Percentiles rank a stretch among this genome's conserved stretches.
Conservation (phyloP, 2,329 filamentous ascomycete genomes). For the Trichoderma harzianum region DNA sequence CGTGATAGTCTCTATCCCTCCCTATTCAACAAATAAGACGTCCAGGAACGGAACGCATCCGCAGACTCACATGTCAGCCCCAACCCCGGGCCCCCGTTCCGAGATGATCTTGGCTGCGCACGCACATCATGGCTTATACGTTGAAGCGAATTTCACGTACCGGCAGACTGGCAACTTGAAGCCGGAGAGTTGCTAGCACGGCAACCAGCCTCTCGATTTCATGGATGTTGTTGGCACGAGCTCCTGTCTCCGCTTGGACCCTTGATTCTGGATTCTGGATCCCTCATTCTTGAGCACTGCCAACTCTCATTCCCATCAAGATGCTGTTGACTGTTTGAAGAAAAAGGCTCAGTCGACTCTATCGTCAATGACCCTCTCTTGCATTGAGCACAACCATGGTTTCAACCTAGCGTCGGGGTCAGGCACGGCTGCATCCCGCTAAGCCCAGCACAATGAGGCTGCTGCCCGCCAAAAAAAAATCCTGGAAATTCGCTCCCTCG, state of each 20-base stretch:
- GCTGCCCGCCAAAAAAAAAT: background rate
- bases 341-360: background rate
- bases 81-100: background rate
- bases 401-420: slow-evolving; percentile 11
- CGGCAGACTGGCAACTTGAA: background rate
- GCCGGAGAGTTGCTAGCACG: background rate
- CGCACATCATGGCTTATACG: background rate
- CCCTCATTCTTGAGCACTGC: background rate
- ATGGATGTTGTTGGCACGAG: background rate
- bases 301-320: background rate
- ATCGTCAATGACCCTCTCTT: background rate
- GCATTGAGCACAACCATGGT: background rate
- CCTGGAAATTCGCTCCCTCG: background rate
- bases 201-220: background rate
- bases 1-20: background rate
- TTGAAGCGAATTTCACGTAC: background rate
- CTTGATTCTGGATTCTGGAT: background rate
- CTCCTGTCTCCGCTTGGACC: background rate
- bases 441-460: background rate
- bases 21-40: background rate
- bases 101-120: slow-evolving; percentile 3
- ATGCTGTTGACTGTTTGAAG: background rate
- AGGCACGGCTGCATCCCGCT: slow-evolving; percentile 18
- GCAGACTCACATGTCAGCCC: slow-evolving; percentile 6
- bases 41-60: background rate